A percentile compares a stretch with the other conserved stretches of the same genome.
Evolutionary conservation across 768 basidiomycete genomes (phyloP).

Genomic region (Xerocomellus dryophilus): DNA sequence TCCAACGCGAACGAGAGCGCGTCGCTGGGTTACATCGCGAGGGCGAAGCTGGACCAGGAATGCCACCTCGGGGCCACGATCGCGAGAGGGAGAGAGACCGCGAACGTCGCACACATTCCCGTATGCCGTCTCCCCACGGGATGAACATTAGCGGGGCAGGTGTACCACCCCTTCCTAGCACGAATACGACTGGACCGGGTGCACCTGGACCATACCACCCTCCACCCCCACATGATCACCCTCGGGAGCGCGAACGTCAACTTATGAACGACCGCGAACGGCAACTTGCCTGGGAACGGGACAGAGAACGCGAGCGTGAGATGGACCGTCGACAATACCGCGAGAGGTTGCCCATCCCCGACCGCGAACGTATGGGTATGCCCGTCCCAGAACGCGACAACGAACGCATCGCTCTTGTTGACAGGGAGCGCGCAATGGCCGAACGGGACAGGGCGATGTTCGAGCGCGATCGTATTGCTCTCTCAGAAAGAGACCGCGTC

Average conservation of each 20-base stretch:
- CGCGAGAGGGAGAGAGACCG: conserved; percentile 32
- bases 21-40: conserved; percentile 22
- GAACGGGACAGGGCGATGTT: conserved; percentile 23
- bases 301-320: conserved; percentile 26
- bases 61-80: conserved; percentile 25
- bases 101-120: conserved; percentile 27
- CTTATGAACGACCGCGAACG: conserved; percentile 24
- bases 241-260: conserved; percentile 25
- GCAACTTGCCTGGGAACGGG: conserved; percentile 28
- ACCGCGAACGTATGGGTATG: conserved; percentile 23
- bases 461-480: conserved; percentile 25
- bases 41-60: conserved; percentile 23
- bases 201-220: conserved; percentile 20
- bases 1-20: conserved; percentile 29
- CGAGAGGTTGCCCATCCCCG: conserved; percentile 21
- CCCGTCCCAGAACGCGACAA: conserved; percentile 23
- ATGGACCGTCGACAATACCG: conserved; percentile 29
- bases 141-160: conserved; percentile 8
- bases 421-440: conserved; percentile 23
- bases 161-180: conserved; percentile 4
- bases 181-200: conserved; percentile 17
- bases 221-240: conserved; percentile 22
- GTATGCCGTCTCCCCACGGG: conserved; percentile 27
- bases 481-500: conserved; percentile 22
- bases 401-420: conserved; percentile 15